Base-by-base conservation (phyloP, 345 rosid species). In the Physaria fendleri region DNA sequence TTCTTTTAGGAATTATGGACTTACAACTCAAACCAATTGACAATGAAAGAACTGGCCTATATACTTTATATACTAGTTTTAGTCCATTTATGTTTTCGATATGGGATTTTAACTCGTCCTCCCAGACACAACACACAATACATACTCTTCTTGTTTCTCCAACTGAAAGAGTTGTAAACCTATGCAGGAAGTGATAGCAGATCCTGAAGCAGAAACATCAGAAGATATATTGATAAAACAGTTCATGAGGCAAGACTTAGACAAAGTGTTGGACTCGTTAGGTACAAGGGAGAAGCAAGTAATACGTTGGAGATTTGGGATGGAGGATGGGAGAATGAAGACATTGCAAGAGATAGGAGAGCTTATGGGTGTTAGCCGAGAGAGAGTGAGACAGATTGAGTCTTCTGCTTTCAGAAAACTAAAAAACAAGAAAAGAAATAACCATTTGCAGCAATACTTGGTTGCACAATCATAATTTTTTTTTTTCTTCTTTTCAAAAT, bases 281-380 rank as follows among this genome's bases (percentile, higher is more conserved):
- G 77, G 65, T 59, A 73, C 79, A 3, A 78, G 91, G 70, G 99
- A 93, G 79, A 83, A 74, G 76, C 88, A 78, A 41, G 94, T 89
- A 8, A 69, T 93, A 53, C 77, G 79, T 49, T 82, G 90, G 95
- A 80, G 99, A 71, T 93, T 85, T 8, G 99, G 99, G 17, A 71
- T 93, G 65, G 95, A 80, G 1, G 94, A 87, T 46, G 99, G 97
- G 22, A 80, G 97, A 72, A 81, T 77, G 84, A 93, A 84, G 71
- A 89, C 97, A 0, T 65, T 93, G 72, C 99, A 93, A 56, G 99
- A 93, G 77, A 93, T 93, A 0, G 99, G 99, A 8, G 99, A 93
- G 50, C 33, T 68, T 23, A 82, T 93, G 80, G 81, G 88, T 0
- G 81, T 93, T 0, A 87, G 97, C 78, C 75, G 99, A n/a, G 99